Conservation (phyloP, 2,329 filamentous ascomycete species). For the Diatrype stigma region DNA sequence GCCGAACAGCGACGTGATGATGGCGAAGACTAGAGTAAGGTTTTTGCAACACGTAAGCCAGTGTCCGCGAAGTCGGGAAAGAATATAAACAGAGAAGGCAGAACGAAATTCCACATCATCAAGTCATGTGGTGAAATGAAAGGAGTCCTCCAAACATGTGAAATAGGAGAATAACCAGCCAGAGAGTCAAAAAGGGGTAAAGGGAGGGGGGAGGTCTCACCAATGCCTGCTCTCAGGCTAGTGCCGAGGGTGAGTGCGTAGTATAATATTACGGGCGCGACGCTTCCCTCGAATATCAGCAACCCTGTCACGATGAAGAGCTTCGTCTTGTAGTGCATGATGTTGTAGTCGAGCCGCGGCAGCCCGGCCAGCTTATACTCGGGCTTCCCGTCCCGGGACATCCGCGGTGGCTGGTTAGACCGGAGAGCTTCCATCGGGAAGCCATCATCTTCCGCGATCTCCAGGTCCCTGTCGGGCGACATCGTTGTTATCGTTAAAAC, state of each 20-base stretch:
- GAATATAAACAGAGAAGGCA: too few species aligned
- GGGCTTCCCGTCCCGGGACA: conserved; percentile 7
- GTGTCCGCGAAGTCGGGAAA: too few species aligned
- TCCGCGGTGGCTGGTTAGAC: background rate
- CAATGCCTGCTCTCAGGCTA: conserved; percentile 30
- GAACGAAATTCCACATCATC: too few species aligned
- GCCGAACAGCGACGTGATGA: conserved; percentile 52
- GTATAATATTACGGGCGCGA: conserved; percentile 50
- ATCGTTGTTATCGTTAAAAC: too few species aligned
- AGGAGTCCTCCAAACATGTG: too few species aligned
- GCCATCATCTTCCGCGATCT: too few species aligned
- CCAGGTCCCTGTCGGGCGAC: too few species aligned
- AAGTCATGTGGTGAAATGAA: too few species aligned
- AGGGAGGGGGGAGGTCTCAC: too few species aligned
- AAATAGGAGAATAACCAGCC: too few species aligned
- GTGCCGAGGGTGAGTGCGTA: conserved; percentile 43
- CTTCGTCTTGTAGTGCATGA: conserved; percentile 34
- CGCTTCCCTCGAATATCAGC: conserved; percentile 41
- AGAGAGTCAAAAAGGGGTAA: too few species aligned
- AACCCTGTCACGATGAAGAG: conserved; percentile 44
- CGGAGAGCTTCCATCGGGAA: background rate
- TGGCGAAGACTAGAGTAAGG: conserved; percentile 39
- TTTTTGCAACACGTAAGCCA: background rate
- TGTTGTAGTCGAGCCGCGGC: conserved; percentile 33
- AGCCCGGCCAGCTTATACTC: conserved; percentile 18